Base-by-base conservation (phyloP, 495 filamentous ascomycete genomes). In the Aspergillus saccharolyticus region DNA sequence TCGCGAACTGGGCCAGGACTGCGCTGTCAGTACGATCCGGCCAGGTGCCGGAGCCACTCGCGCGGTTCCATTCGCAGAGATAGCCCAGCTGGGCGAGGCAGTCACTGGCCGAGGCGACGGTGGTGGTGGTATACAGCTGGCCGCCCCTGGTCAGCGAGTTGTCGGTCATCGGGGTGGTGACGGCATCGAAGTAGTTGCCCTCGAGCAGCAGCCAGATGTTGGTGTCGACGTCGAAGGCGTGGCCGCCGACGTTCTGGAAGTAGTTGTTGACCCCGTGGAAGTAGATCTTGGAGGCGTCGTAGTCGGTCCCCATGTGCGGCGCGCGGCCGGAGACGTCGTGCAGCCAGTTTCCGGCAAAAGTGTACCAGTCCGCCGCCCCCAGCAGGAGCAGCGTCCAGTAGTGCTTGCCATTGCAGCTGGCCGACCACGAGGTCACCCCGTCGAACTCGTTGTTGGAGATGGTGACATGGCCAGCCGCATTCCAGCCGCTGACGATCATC, bases 361-460 rank as follows among this genome's bases (percentile, higher is more conserved):
- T 65, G 48, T 55, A 57, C 24, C 51, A 55, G 42, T 65, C 63
- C 42, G 58, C 45, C 9, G 53, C 39, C 4, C 63, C 63, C 17
- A 65, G 30, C 0, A 65, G 39, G 28, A 60, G 42, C 53, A 80
- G 59, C 12, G 70, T 74, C 76, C 77, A 79, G 70, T 81, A 80
- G 60, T 79, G 77, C 60, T 78, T 66, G 42, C 71, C 69, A 46
- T 81, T 74, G 62, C 77, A 80, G 44, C 68, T 71, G 14, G 75
- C 72, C 14, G 73, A 78, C 72, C 74, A 79, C 28, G 46, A 60
- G 0, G 73, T 78, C 9, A 46, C 30, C 28, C 77, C 77, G 56
- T 80, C 71, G 62, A 79, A 74, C 59, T 78, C 70, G 55, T 76
- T 77, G 55, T 66, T 58, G 16, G 66, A 63, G 30, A 61, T 62